phyloP scores from a whole-genome alignment of 1,284 basidiomycete genomes.

The Vanrija sp. region DNA sequence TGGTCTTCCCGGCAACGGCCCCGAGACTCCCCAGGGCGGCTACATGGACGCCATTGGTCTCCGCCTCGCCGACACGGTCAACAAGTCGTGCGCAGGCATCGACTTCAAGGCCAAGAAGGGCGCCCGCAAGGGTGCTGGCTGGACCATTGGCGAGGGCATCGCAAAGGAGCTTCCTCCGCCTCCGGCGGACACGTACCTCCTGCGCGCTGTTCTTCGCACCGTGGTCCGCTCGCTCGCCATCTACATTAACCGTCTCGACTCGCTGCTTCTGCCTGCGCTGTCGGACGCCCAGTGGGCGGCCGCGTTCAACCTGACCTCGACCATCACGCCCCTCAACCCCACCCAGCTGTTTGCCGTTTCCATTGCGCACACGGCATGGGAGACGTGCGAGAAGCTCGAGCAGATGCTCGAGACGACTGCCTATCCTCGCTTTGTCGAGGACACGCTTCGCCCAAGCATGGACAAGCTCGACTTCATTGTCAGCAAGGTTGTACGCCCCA shows the following conservation, averaged over 20 bases:
- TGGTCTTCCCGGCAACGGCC: constrained; percentile 4
- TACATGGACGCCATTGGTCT: constrained; percentile 49
- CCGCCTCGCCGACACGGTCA: constrained; percentile 47
- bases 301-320: constrained; percentile 34
- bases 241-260: constrained; percentile 48
- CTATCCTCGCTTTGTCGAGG: constrained; percentile 52
- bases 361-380: constrained; percentile 49
- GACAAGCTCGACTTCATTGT: constrained; percentile 54
- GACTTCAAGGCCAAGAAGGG: constrained; percentile 47
- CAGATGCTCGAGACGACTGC: constrained; percentile 43
- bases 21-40: constrained; percentile 21
- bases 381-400: constrained; percentile 48
- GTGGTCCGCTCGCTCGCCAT: constrained; percentile 45
- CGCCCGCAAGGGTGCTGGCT: constrained; percentile 44
- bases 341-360: constrained; percentile 45
- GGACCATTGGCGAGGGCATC: constrained; percentile 42
- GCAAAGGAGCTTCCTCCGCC: constrained; percentile 46
- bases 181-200: constrained; percentile 45
- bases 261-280: constrained; percentile 46
- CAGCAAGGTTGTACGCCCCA: constrained; percentile 47
- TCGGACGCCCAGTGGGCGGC: constrained; percentile 41
- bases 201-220: constrained; percentile 47
- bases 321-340: constrained; percentile 41
- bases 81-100: constrained; percentile 44
- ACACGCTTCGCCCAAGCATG: constrained; percentile 58